These are phyloP conservation scores for Auricularia cornea DNA, from an alignment of 768 basidiomycete species.

Conservation along the genomic window DNA sequence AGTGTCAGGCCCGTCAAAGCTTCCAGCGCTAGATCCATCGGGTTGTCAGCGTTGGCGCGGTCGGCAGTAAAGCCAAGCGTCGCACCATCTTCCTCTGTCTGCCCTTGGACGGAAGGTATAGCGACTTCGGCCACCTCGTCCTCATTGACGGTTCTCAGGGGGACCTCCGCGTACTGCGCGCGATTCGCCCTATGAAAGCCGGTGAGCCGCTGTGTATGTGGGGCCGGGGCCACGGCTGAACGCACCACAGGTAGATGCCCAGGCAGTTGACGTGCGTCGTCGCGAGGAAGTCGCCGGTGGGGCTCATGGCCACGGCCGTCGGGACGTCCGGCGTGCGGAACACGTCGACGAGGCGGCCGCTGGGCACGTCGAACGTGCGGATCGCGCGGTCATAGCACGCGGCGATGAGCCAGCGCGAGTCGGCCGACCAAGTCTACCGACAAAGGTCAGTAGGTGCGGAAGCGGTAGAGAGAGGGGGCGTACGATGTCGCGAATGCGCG, in stretches of 20 bases:
- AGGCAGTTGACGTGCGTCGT: slow-evolving; percentile 91
- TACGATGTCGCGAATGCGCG: slow-evolving; percentile 84
- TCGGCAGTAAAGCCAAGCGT: too few species aligned
- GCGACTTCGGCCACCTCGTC: slow-evolving; percentile 59
- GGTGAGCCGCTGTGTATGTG: too few species aligned
- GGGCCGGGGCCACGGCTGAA: neutral
- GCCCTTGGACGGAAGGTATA: slow-evolving; percentile 79
- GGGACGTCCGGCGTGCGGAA: slow-evolving; percentile 84
- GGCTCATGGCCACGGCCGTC: slow-evolving; percentile 87
- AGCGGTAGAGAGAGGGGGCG: slow-evolving; percentile 14
- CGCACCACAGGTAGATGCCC: slow-evolving; percentile 89
- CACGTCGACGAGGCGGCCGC: slow-evolving; percentile 84
- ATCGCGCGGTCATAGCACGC: slow-evolving; percentile 87
- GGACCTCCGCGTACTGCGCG: slow-evolving; percentile 83
- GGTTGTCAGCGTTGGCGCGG: too few species aligned
- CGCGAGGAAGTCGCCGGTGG: slow-evolving; percentile 91
- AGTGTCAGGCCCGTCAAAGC: slow-evolving; percentile 57
- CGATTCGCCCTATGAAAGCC: slow-evolving; percentile 73
- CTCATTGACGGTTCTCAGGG: slow-evolving; percentile 72
- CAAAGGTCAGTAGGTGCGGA: slow-evolving; percentile 1
- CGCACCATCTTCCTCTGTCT: slow-evolving; percentile 71
- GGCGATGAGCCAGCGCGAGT: slow-evolving; percentile 87
- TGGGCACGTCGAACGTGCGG: slow-evolving; percentile 92
- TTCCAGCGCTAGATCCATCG: slow-evolving; percentile 46
- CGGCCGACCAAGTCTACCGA: slow-evolving; percentile 81